These are phyloP conservation scores for Haplosporangium gracile DNA, from an alignment of 192 early-diverging fungal genomes.

Conservation along the genomic window DNA sequence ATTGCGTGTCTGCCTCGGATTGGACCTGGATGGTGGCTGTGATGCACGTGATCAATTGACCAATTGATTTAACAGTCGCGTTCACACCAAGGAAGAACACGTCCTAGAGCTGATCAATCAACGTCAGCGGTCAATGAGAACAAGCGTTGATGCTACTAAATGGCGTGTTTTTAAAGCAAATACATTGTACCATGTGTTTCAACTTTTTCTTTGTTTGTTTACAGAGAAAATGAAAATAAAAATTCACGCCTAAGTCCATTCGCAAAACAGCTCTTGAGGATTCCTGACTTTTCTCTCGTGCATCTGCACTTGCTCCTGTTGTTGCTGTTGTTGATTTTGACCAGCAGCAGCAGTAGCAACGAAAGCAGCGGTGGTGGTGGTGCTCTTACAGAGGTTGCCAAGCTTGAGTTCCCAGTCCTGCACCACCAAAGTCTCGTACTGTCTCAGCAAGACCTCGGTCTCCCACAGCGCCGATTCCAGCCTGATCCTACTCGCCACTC, in stretches of 20 bases:
- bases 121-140: too few species aligned
- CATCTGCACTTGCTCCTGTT: not conserved
- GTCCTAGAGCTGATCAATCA: too few species aligned
- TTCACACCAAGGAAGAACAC: too few species aligned
- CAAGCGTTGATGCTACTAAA: too few species aligned
- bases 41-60: too few species aligned
- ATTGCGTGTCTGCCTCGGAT: too few species aligned
- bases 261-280: not conserved
- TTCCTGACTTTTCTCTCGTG: not conserved
- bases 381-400: not conserved
- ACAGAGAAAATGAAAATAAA: too few species aligned
- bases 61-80: too few species aligned
- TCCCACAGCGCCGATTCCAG: not conserved
- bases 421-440: not conserved
- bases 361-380: not conserved
- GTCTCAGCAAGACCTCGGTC: not conserved
- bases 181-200: too few species aligned
- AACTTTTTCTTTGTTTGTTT: too few species aligned
- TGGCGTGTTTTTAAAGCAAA: too few species aligned
- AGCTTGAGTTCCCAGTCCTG: conserved; percentile 8
- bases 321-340: not conserved
- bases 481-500: not conserved
- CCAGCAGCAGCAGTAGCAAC: not conserved
- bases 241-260: not conserved
- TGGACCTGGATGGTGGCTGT: too few species aligned